phyloP scores from a whole-genome alignment of 2,329 filamentous ascomycete genomes.

The Colletotrichum neosansevieriae region DNA sequence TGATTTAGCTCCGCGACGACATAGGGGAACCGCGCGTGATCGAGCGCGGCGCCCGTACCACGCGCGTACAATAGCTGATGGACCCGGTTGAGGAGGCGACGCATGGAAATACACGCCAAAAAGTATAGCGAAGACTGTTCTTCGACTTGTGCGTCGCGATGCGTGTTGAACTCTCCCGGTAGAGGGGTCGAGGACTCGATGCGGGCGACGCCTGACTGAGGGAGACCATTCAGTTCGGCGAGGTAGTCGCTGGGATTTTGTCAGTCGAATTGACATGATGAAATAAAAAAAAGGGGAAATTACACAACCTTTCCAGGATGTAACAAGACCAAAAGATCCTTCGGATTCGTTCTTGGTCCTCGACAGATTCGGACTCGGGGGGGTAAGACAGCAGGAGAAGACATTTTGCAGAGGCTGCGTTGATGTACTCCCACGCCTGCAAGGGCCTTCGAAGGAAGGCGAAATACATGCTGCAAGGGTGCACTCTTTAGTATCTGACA shows the following conservation, averaged over 20 bases:
- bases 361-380: slow-evolving; percentile 47
- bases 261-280: not conserved
- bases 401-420: slow-evolving; percentile 61
- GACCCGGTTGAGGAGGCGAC: slow-evolving; percentile 60
- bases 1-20: slow-evolving; percentile 62
- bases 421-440: slow-evolving; percentile 65
- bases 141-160: slow-evolving; percentile 52
- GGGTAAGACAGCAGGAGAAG: slow-evolving; percentile 61
- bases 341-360: slow-evolving; percentile 61
- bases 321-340: slow-evolving; percentile 68
- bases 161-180: slow-evolving; percentile 60
- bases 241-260: slow-evolving; percentile 58
- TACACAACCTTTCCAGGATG: slow-evolving; percentile 60
- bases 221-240: slow-evolving; percentile 63
- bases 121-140: slow-evolving; percentile 65
- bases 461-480: slow-evolving; percentile 57
- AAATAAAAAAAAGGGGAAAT: no score
- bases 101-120: slow-evolving; percentile 65
- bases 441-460: slow-evolving; percentile 62
- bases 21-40: slow-evolving; percentile 58
- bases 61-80: slow-evolving; percentile 63
- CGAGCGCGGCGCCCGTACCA: slow-evolving; percentile 57
- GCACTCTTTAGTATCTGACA: not conserved
- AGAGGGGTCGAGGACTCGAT: slow-evolving; percentile 64
- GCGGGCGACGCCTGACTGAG: slow-evolving; percentile 62